Evolutionary conservation across 129 eudicot species (phyloP).

Genomic region (Daucus carota): DH1_v3.0 NC_030387.2:41239001-41239500

Average conservation of each 20-base stretch:
- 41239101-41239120: conserved; percentile 21
- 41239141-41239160: conserved; percentile 85
- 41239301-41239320: conserved; percentile 78
- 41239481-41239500: not conserved
- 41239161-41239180: conserved; percentile 31
- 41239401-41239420: not conserved
- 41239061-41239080: conserved; percentile 34
- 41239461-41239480: not conserved
- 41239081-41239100: conserved; percentile 35
- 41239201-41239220: not conserved
- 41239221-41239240: not conserved
- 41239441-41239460: not conserved
- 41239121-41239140: conserved; percentile 64
- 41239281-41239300: conserved; percentile 74
- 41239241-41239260: conserved; percentile 55
- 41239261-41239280: conserved; percentile 86
- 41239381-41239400: not conserved
- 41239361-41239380: not conserved
- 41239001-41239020: not conserved
- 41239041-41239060: not conserved
- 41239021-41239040: not conserved
- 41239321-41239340: conserved; percentile 79
- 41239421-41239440: not conserved
- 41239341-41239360: conserved; percentile 28
- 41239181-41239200: not conserved